Percentiles rank a stretch among this genome's conserved stretches.
These are phyloP conservation scores for Rostrohypoxylon terebratum DNA, from an alignment of 495 filamentous ascomycete species.

Conservation along the genomic window DNA sequence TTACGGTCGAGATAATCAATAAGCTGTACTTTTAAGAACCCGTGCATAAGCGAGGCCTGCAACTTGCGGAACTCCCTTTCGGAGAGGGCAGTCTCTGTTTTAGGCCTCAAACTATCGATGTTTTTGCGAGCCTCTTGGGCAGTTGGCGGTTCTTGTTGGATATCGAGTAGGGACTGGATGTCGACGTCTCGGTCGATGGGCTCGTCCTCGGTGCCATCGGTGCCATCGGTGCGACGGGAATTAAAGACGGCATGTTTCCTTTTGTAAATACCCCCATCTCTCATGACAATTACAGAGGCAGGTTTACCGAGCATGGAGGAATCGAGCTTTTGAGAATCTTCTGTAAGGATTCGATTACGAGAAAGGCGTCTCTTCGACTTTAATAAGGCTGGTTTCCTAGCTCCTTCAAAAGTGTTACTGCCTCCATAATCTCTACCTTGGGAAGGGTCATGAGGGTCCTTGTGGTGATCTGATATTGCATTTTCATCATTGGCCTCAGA, in stretches of 20 bases:
- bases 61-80: constrained; percentile 56
- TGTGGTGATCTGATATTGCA: too few species aligned
- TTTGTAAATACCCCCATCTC: constrained; percentile 45
- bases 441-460: background rate
- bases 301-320: constrained; percentile 52
- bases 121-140: constrained; percentile 53
- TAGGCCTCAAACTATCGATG: constrained; percentile 59
- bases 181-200: constrained; percentile 34
- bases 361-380: constrained; percentile 38
- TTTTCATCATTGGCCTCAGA: background rate
- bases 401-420: constrained; percentile 1
- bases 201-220: background rate
- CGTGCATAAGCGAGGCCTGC: constrained; percentile 49
- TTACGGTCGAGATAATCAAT: constrained; percentile 50
- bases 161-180: constrained; percentile 49
- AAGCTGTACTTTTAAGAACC: constrained; percentile 60
- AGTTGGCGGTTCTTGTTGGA: constrained; percentile 39
- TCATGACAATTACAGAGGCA: constrained; percentile 58
- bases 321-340: constrained; percentile 24
- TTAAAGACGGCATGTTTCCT: constrained; percentile 11
- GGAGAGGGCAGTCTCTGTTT: constrained; percentile 41
- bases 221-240: background rate
- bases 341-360: constrained; percentile 38
- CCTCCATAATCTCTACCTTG: constrained; percentile 7
- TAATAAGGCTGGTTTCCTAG: constrained; percentile 30